phyloP scores from a whole-genome alignment of 139 green algal genomes.

The Chlorella sp. region DNA sequence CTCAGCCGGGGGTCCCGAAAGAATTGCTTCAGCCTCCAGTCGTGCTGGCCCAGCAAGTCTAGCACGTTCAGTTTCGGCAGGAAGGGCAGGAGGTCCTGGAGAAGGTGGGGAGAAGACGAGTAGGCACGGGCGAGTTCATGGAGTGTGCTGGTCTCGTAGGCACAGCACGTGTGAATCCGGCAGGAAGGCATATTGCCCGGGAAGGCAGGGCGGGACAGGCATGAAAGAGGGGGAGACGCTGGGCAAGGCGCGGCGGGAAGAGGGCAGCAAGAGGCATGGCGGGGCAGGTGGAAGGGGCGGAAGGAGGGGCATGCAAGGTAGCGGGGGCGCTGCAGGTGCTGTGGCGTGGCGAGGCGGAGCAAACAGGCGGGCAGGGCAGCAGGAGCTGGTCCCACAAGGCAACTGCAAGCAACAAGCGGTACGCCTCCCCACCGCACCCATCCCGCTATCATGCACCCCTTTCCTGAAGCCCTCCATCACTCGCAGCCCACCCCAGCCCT shows the following conservation, averaged over 20 bases:
- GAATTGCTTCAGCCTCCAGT: conserved; percentile 65
- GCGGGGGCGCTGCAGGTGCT: no score
- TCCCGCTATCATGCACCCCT: no score
- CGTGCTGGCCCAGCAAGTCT: conserved; percentile 76
- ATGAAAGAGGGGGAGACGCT: background rate
- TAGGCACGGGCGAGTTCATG: background rate
- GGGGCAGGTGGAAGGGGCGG: no score
- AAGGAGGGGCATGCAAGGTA: no score
- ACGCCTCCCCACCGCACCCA: no score
- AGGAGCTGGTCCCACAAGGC: no score
- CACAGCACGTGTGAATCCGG: background rate
- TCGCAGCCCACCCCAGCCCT: background rate
- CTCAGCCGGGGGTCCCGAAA: conserved; percentile 73
- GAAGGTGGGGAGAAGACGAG: background rate
- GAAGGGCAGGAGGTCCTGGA: conserved; percentile 65
- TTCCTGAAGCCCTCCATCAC: no score
- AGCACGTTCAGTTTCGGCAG: conserved; percentile 61
- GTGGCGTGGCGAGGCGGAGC: no score
- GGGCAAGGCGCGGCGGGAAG: no score
- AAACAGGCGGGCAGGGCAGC: no score
- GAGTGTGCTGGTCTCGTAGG: background rate
- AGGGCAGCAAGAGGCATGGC: no score
- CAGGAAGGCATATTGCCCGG: background rate
- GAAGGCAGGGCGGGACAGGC: background rate
- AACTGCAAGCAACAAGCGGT: no score